Evolutionary conservation across 2,329 filamentous ascomycete species (phyloP).

Genomic region (Fusarium oxysporum): DNA sequence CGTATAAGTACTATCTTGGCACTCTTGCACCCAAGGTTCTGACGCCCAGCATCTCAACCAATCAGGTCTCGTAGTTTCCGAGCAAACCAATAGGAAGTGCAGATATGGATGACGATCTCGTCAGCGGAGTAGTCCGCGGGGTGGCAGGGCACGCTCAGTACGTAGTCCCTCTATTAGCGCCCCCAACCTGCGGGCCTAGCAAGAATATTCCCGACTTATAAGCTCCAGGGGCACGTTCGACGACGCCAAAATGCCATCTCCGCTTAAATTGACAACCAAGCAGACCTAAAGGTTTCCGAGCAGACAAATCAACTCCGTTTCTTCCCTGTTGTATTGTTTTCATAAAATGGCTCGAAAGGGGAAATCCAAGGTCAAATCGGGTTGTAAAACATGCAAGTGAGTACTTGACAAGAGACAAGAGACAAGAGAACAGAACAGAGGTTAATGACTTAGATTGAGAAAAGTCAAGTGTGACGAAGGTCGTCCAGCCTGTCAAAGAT

Average conservation of each 20-base stretch:
- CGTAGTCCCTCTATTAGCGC: background rate
- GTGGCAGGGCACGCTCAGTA: background rate
- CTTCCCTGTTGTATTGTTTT: background rate
- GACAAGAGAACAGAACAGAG: background rate
- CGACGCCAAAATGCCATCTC: background rate
- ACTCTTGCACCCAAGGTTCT: background rate
- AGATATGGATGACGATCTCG: background rate
- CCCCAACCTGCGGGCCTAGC: background rate
- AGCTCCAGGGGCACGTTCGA: background rate
- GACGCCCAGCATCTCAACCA: constrained; percentile 4
- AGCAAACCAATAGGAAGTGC: constrained; percentile 30
- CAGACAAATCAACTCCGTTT: constrained; percentile 17
- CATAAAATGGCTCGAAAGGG: constrained; percentile 17
- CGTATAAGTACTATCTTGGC: background rate
- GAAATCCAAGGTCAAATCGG: constrained; percentile 35
- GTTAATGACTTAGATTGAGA: constrained; percentile 16
- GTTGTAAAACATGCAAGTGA: constrained; percentile 39
- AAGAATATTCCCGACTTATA: constrained; percentile 20
- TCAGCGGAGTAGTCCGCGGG: constrained; percentile 22
- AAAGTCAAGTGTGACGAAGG: constrained; percentile 38
- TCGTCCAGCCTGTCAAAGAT: constrained; percentile 32
- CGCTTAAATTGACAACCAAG: constrained; percentile 25
- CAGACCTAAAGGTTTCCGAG: constrained; percentile 36
- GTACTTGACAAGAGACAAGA: background rate
- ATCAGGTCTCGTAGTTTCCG: constrained; percentile 35